phyloP scores from a whole-genome alignment of 495 filamentous ascomycete genomes.

The Penicillium flavigenum region DNA sequence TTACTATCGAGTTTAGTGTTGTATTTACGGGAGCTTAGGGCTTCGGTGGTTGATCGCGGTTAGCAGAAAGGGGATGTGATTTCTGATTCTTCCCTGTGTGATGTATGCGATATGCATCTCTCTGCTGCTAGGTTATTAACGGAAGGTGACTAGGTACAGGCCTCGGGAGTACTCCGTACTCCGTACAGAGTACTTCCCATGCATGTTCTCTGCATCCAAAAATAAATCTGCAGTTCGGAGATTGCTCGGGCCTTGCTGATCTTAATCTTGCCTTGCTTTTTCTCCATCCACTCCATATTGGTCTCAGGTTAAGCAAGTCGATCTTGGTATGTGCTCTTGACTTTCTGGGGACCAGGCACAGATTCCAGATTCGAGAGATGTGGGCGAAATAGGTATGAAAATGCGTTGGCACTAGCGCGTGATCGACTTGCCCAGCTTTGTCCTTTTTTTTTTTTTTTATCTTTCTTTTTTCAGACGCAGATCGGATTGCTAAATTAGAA shows the following conservation, averaged over 20 bases:
- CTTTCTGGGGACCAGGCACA: neutral
- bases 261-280: neutral
- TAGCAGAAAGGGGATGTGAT: neutral
- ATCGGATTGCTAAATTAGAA: neutral
- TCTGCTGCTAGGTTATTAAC: neutral
- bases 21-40: neutral
- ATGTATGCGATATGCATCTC: neutral
- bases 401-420: neutral
- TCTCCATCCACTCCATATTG: neutral
- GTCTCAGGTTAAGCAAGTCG: neutral
- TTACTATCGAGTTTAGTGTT: neutral
- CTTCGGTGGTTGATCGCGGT: neutral
- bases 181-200: neutral
- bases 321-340: neutral
- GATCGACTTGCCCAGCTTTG: neutral
- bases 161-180: neutral
- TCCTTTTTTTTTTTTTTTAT: too few species aligned
- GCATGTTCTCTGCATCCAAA: constrained; percentile 12
- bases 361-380: neutral
- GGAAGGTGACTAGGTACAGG: neutral
- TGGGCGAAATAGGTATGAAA: neutral
- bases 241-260: constrained; percentile 6
- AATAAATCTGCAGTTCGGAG: constrained; percentile 8
- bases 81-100: neutral
- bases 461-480: neutral